Conservation (phyloP, 2,329 filamentous ascomycete species). For the Aureobasidium pullulans region DNA sequence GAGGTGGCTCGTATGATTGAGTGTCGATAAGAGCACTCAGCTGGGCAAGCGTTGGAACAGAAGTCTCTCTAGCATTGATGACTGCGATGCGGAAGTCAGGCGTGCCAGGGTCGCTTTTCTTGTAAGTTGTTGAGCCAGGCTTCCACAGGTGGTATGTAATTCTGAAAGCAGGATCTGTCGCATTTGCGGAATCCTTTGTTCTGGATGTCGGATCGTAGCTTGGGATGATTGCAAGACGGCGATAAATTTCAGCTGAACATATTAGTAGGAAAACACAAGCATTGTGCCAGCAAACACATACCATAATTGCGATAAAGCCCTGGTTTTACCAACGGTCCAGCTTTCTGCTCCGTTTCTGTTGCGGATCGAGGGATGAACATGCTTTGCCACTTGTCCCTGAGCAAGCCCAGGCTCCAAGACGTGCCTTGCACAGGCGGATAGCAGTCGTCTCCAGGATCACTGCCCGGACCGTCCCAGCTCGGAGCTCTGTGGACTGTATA, state of each 20-base stretch:
- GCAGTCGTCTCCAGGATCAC: constrained; percentile 18
- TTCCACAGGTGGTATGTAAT: constrained; percentile 82
- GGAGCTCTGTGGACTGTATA: constrained; percentile 72
- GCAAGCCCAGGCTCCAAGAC: constrained; percentile 5
- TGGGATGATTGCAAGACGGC: constrained; percentile 65
- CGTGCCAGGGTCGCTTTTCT: constrained; percentile 67
- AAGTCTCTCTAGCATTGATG: constrained; percentile 64
- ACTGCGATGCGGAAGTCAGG: constrained; percentile 85
- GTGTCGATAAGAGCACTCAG: constrained; percentile 64
- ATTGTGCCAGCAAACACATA: constrained; percentile 16
- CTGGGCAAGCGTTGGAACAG: constrained; percentile 66
- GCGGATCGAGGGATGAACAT: background rate
- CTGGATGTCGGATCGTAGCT: constrained; percentile 53
- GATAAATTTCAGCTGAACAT: constrained; percentile 56
- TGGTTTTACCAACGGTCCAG: constrained; percentile 44
- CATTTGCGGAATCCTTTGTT: constrained; percentile 16
- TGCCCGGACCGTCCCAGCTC: constrained; percentile 28
- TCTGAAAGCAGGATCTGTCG: constrained; percentile 51
- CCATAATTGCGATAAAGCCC: constrained; percentile 50
- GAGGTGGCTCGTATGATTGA: constrained; percentile 61
- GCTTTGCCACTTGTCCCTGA: background rate
- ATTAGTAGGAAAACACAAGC: background rate
- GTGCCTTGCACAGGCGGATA: constrained; percentile 19
- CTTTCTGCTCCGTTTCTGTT: background rate
- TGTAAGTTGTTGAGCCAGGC: constrained; percentile 55